Percentiles rank a stretch among this genome's conserved stretches.
phyloP scores from a whole-genome alignment of 225 moss, liverwort and hornwort species.

The Rhytidiadelphus loreus region DNA sequence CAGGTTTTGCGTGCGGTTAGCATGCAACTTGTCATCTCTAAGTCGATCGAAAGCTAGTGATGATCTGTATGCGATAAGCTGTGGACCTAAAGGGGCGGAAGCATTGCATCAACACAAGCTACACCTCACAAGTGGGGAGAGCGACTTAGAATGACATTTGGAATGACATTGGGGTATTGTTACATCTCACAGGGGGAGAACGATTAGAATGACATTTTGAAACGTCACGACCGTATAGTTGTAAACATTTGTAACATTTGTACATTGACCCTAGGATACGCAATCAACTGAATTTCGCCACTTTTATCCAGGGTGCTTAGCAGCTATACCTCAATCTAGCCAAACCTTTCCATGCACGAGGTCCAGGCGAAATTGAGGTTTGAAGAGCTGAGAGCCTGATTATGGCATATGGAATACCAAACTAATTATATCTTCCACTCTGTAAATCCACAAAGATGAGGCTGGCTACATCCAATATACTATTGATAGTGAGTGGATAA shows the following conservation, averaged over 20 bases:
- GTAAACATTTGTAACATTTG: neutral
- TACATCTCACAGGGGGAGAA: neutral
- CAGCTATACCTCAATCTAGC: neutral
- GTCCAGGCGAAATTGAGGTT: neutral
- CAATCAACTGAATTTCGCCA: neutral
- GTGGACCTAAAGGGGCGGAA: too few species aligned
- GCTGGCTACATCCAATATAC: neutral
- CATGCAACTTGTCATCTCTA: neutral
- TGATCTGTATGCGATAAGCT: neutral
- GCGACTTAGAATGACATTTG: neutral
- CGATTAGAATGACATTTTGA: neutral
- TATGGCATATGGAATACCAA: neutral
- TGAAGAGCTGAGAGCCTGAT: neutral
- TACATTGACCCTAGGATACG: neutral
- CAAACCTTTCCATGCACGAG: neutral
- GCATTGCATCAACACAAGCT: neutral
- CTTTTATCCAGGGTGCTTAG: neutral
- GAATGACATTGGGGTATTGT: neutral
- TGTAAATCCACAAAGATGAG: neutral
- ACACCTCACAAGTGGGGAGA: neutral
- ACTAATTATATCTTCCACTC: neutral
- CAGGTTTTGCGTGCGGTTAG: neutral
- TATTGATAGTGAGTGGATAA: neutral
- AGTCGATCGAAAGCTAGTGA: neutral
- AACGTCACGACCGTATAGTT: neutral